These are phyloP conservation scores for Holtermanniella nyarrowii DNA, from an alignment of 768 basidiomycete genomes.

Conservation along the genomic window DNA sequence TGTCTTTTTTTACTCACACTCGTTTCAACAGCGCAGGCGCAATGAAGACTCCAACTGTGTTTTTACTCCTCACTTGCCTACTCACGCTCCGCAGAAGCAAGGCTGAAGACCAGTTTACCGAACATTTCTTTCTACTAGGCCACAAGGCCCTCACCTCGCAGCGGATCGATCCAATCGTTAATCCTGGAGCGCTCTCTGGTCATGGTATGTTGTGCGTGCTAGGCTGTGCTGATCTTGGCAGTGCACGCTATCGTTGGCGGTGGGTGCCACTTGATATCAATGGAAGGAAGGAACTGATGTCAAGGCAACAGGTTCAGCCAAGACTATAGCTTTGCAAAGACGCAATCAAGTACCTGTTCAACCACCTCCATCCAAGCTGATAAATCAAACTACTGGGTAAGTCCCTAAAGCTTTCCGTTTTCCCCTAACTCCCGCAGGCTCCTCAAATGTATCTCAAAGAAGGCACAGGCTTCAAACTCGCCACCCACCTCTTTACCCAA, in stretches of 20 bases:
- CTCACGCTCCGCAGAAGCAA: too few species aligned
- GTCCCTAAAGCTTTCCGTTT: background rate
- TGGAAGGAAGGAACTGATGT: too few species aligned
- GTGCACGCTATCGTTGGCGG: conserved; percentile 21
- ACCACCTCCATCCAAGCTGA: conserved; percentile 20
- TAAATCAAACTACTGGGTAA: conserved; percentile 23
- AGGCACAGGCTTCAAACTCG: conserved; percentile 3
- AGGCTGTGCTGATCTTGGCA: background rate
- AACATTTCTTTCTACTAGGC: background rate
- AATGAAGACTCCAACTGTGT: too few species aligned
- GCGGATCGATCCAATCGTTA: conserved; percentile 20
- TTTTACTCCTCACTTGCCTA: too few species aligned
- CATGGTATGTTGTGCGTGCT: conserved; percentile 14
- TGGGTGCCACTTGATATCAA: too few species aligned
- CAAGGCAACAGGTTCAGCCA: conserved; percentile 5
- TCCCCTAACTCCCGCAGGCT: background rate
- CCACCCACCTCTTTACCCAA: background rate
- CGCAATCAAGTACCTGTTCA: background rate
- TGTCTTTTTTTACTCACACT: too few species aligned
- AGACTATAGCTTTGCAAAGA: conserved; percentile 2
- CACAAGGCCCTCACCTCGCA: background rate
- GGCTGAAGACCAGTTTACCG: too few species aligned
- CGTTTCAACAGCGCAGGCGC: too few species aligned
- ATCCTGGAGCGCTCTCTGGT: conserved; percentile 13
- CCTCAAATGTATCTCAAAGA: conserved; percentile 17